These are phyloP conservation scores for Bretziella fagacearum DNA, from an alignment of 2,329 filamentous ascomycete genomes.

Conservation along the genomic window DNA sequence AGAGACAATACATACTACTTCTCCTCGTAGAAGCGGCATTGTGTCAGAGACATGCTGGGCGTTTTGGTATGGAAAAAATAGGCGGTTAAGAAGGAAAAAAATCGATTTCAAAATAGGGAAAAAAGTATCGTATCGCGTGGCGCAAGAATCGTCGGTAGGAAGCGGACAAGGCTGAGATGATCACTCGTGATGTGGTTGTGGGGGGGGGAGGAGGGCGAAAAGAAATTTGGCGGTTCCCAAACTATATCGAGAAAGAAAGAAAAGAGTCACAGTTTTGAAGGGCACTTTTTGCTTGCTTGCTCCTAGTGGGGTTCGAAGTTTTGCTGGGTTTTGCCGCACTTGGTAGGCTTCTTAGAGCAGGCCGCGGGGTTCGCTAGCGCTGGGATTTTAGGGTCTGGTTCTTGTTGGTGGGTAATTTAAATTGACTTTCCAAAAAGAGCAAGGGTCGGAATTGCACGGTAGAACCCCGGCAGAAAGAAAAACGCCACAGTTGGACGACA, in stretches of 20 bases:
- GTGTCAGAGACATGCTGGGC: constrained; percentile 77
- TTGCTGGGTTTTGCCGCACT: constrained; percentile 1
- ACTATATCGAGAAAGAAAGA: constrained; percentile 6
- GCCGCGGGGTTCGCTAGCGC: background rate
- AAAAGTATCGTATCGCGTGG: constrained; percentile 5
- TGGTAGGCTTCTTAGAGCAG: background rate
- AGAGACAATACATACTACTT: constrained; percentile 40
- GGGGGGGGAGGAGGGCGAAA: constrained; percentile 3
- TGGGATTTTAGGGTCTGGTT: background rate
- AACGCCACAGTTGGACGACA: too few species aligned
- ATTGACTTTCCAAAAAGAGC: too few species aligned
- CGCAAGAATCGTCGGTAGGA: constrained; percentile 3
- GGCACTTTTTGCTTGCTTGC: constrained; percentile 1
- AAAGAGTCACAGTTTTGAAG: constrained; percentile 15
- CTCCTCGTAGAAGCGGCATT: constrained; percentile 95
- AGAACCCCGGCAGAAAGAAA: background rate
- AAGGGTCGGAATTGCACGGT: background rate
- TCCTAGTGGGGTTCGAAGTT: background rate
- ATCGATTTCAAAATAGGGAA: background rate
- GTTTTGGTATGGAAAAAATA: constrained; percentile 22
- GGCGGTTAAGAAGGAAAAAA: background rate
- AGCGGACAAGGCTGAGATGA: constrained; percentile 11
- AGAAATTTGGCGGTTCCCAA: constrained; percentile 10
- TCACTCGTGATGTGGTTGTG: background rate
- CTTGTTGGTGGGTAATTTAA: too few species aligned